Evolutionary conservation across 768 basidiomycete genomes (phyloP).

Genomic region (Rhizopogon vinicolor): DNA sequence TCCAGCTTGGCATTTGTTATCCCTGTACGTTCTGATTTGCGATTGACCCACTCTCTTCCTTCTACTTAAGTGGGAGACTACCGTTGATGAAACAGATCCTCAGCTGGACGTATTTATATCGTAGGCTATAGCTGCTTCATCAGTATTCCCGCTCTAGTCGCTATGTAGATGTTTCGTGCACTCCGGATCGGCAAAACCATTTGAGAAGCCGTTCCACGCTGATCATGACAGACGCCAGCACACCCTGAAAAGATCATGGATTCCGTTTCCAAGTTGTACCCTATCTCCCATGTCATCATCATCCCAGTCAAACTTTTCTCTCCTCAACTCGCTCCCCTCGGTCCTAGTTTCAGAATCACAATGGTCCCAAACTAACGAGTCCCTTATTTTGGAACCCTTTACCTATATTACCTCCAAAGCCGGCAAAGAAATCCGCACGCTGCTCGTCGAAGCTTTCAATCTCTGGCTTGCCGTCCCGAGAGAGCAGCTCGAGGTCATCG

Average conservation of each 20-base stretch:
- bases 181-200: constrained; percentile 15
- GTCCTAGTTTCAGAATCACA: neutral
- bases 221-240: too few relatives aligned
- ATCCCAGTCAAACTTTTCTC: neutral
- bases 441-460: constrained; percentile 92
- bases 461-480: constrained; percentile 80
- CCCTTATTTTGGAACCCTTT: constrained; percentile 75
- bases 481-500: constrained; percentile 67
- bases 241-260: too few relatives aligned
- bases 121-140: too few relatives aligned
- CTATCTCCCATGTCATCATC: neutral
- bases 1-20: too few relatives aligned
- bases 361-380: constrained; percentile 33
- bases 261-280: neutral
- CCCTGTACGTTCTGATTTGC: too few relatives aligned
- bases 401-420: constrained; percentile 78
- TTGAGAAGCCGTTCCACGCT: constrained; percentile 10
- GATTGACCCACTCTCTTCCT: too few relatives aligned
- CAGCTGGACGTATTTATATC: too few relatives aligned
- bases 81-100: too few relatives aligned
- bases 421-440: constrained; percentile 88
- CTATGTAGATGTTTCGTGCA: neutral
- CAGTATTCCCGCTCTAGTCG: neutral
- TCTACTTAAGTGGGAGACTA: too few relatives aligned
- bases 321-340: neutral